Base-by-base conservation (phyloP, 768 basidiomycete genomes). In the Lactifluus pinguis region DNA sequence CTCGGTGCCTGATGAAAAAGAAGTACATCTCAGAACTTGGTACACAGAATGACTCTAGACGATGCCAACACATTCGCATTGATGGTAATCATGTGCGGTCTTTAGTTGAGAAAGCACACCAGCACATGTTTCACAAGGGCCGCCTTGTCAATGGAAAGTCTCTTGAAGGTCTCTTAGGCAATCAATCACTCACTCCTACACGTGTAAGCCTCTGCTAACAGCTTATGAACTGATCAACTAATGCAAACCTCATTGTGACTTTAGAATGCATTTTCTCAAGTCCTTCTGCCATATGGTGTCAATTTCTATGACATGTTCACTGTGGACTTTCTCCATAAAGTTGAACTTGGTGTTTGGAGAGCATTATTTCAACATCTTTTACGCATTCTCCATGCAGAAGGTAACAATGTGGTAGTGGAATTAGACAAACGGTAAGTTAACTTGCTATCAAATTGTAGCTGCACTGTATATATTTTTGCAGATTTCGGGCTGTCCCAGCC, bases 91-190 rank as follows among this genome's bases (percentile, higher is more conserved):
- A 42, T 7, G 17, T 6, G n/a, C 55, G 0, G n/a, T n/a, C n/a
- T n/a, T n/a, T n/a, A n/a, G n/a, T n/a, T n/a, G n/a, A n/a, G n/a
- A n/a, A n/a, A n/a, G n/a, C n/a, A n/a, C n/a, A n/a, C n/a, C n/a
- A n/a, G n/a, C n/a, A n/a, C n/a, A n/a, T n/a, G n/a, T n/a, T n/a
- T n/a, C n/a, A n/a, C n/a, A n/a, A n/a, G n/a, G n/a, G n/a, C n/a
- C n/a, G n/a, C n/a, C n/a, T n/a, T n/a, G n/a, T n/a, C n/a, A n/a
- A n/a, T n/a, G n/a, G n/a, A n/a, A n/a, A n/a, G n/a, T n/a, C n/a
- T n/a, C n/a, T n/a, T n/a, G n/a, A n/a, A n/a, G n/a, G n/a, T n/a
- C 67, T 70, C 0, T 21, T 57, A 0, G 68, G 73, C 41, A 59
- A 64, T n/a, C 36, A 17, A 13, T 42, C 41, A 4, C 34, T 36